A percentile compares a stretch with the other conserved stretches of the same genome.
Conservation (phyloP, 257 asterid genomes). For the Scutellaria baicalensis region DNA sequence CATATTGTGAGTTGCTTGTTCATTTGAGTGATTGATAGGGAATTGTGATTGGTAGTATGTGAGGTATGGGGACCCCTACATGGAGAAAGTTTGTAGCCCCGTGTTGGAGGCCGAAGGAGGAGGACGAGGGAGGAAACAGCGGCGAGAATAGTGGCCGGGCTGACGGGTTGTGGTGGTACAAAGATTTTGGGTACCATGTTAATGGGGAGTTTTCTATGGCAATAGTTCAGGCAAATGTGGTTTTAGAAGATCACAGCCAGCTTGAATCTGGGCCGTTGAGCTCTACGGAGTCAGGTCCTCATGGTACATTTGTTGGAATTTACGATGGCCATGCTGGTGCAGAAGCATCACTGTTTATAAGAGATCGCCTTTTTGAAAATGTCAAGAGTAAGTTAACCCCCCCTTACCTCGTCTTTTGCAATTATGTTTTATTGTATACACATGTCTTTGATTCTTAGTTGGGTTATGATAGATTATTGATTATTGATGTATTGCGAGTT, state of each 20-base stretch:
- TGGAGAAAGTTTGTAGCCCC: slow-evolving; percentile 56
- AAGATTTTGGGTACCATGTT: slow-evolving; percentile 56
- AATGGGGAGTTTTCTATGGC: slow-evolving; percentile 83
- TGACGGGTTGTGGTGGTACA: slow-evolving; percentile 74
- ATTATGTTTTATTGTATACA: no score
- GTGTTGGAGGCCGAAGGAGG: slow-evolving; percentile 57
- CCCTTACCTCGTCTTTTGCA: no score
- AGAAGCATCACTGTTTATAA: slow-evolving; percentile 58
- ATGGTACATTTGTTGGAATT: slow-evolving; percentile 81
- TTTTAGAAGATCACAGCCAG: slow-evolving; percentile 74
- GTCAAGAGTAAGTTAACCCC: slow-evolving; percentile 45
- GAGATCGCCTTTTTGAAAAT: slow-evolving; percentile 50
- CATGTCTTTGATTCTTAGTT: not conserved
- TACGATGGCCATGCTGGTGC: slow-evolving; percentile 93
- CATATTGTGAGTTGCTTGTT: not conserved
- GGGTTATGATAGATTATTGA: not conserved
- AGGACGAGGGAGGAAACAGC: slow-evolving; percentile 34
- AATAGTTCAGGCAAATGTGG: slow-evolving; percentile 65
- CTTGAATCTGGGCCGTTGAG: slow-evolving; percentile 77
- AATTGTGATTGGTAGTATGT: slow-evolving; percentile 23
- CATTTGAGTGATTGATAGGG: not conserved
- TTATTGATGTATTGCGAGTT: not conserved
- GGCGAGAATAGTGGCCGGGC: slow-evolving; percentile 32
- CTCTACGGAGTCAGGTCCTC: slow-evolving; percentile 46
- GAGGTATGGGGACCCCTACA: slow-evolving; percentile 63